phyloP scores from a whole-genome alignment of 1,284 basidiomycete genomes.

The Erythrobasidium hasegawianum region DNA sequence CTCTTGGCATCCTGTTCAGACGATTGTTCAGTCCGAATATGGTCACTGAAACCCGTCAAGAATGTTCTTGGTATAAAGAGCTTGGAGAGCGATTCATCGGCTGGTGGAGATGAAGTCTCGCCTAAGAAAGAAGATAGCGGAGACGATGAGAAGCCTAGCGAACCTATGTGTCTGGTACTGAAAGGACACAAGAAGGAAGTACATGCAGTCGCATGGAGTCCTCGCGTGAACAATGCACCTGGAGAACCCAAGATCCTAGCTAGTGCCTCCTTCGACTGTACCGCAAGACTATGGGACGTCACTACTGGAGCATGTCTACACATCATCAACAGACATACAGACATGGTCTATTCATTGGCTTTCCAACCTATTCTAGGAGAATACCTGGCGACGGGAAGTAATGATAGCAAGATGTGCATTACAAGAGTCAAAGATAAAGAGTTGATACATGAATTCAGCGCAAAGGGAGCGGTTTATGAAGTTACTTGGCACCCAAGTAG shows the following conservation, averaged over 20 bases:
- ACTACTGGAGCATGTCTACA: constrained; percentile 66
- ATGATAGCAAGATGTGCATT: constrained; percentile 41
- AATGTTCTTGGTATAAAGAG: constrained; percentile 6
- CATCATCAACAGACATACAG: constrained; percentile 54
- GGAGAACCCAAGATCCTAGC: constrained; percentile 59
- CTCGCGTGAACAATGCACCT: constrained; percentile 53
- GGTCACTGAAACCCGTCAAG: constrained; percentile 55
- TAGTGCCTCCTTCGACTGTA: constrained; percentile 71
- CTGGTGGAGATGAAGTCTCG: too few species aligned
- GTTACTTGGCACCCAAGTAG: constrained; percentile 42
- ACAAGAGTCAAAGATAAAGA: constrained; percentile 36
- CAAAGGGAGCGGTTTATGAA: constrained; percentile 42
- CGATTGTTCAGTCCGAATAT: constrained; percentile 69
- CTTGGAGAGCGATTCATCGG: not conserved
- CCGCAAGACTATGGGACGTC: constrained; percentile 71
- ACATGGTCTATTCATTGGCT: constrained; percentile 42
- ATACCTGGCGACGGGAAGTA: constrained; percentile 43
- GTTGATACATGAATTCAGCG: constrained; percentile 41
- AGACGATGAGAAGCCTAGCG: constrained; percentile 31
- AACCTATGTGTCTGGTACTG: constrained; percentile 35
- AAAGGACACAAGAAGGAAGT: constrained; percentile 62
- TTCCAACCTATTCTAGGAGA: constrained; percentile 39
- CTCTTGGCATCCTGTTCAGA: constrained; percentile 73
- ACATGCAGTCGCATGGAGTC: constrained; percentile 69
- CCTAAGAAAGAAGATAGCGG: constrained; percentile 25